A percentile compares a stretch with the other conserved stretches of the same genome.
These are phyloP conservation scores for Lepidium africanum DNA, from an alignment of 345 rosid genomes.

Conservation along the genomic window DNA sequence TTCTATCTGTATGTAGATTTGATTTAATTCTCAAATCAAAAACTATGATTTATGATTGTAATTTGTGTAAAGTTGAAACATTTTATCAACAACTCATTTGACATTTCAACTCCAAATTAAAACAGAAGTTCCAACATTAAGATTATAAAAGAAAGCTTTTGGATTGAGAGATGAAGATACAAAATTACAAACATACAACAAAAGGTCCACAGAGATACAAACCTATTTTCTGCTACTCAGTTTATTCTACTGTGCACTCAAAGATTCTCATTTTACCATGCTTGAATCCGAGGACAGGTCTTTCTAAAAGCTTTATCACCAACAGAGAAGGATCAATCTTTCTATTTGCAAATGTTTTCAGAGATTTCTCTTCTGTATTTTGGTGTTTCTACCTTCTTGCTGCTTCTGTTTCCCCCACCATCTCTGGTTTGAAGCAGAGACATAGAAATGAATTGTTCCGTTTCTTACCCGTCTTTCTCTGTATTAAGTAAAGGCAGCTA, in stretches of 20 bases:
- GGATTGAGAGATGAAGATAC: constrained; percentile 3
- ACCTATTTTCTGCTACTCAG: background rate
- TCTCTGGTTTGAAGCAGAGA: constrained; percentile 21
- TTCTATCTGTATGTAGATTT: constrained; percentile 14
- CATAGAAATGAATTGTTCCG: constrained; percentile 1
- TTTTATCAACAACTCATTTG: background rate
- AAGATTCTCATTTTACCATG: constrained; percentile 12
- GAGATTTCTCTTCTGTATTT: background rate
- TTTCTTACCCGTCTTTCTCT: constrained; percentile 18
- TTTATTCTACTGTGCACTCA: constrained; percentile 19
- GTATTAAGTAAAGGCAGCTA: background rate
- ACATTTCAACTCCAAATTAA: background rate
- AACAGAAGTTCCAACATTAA: background rate
- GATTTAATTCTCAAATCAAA: constrained; percentile 9
- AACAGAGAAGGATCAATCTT: constrained; percentile 4
- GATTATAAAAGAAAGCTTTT: background rate
- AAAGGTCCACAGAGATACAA: constrained; percentile 13
- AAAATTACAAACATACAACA: constrained; percentile 10
- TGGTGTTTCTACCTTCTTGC: background rate
- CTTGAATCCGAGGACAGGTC: constrained; percentile 14
- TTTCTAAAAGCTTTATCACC: constrained; percentile 12
- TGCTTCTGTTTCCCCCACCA: background rate
- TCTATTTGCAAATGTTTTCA: background rate
- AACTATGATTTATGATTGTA: constrained; percentile 14
- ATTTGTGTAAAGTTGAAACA: constrained; percentile 2